Percentiles rank a stretch among this genome's conserved stretches.
Evolutionary conservation across 176 grass and related monocot genomes (phyloP).

Genomic region (barley (Hordeum vulgare)): DNA sequence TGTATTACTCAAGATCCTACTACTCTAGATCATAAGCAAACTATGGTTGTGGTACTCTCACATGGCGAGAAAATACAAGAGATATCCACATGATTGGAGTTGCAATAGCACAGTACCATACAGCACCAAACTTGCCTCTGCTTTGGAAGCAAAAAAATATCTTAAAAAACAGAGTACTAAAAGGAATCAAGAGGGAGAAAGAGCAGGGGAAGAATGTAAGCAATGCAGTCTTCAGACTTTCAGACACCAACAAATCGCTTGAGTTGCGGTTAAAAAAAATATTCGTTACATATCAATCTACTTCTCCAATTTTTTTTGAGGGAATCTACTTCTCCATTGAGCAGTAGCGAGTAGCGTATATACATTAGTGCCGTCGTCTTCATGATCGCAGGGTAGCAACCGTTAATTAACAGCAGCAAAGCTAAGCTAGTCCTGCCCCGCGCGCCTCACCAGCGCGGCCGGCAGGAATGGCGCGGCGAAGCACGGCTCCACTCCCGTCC

Average conservation of each 20-base stretch:
- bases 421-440: background rate
- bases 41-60: no score
- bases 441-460: conserved; percentile 15
- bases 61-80: background rate
- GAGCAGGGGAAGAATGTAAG: background rate
- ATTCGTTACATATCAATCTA: background rate
- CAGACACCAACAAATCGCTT: background rate
- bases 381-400: background rate
- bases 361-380: background rate
- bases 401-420: background rate
- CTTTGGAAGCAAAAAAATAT: background rate
- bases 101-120: background rate
- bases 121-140: background rate
- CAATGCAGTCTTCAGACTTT: background rate
- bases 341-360: background rate
- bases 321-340: background rate
- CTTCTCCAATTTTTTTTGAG: no score
- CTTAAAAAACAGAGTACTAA: background rate
- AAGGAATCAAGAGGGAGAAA: background rate
- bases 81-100: background rate
- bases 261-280: background rate
- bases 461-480: conserved; percentile 52
- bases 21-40: no score
- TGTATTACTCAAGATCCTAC: no score
- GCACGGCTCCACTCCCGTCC: conserved; percentile 26